Conservation (phyloP, 1,284 basidiomycete species). For the Ustilago sp. region DNA sequence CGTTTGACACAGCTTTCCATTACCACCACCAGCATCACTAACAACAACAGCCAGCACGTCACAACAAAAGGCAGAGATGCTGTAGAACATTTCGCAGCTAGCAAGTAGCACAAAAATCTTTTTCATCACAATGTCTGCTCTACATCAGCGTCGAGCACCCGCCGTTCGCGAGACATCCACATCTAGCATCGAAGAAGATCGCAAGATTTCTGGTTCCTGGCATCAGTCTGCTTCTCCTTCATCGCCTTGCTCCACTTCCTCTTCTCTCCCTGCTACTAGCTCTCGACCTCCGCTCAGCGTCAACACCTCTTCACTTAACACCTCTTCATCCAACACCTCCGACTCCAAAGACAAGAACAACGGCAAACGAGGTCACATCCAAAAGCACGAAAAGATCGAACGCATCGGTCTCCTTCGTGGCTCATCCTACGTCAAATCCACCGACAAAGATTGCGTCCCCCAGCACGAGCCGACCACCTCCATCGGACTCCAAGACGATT, state of each 20-base stretch:
- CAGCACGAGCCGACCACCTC: conserved; percentile 50
- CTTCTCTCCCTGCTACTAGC: neutral
- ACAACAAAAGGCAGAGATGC: neutral
- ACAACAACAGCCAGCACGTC: neutral
- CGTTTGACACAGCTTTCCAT: neutral
- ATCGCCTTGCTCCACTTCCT: neutral
- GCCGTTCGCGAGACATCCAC: conserved; percentile 36
- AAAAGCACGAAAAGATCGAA: conserved; percentile 48
- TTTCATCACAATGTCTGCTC: conserved; percentile 20
- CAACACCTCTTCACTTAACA: neutral
- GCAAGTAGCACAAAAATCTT: neutral
- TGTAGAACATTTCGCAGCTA: conserved; percentile 5
- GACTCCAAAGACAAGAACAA: conserved; percentile 8
- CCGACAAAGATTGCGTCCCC: conserved; percentile 28
- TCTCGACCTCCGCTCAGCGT: conserved; percentile 16
- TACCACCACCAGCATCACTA: neutral
- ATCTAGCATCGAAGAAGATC: conserved; percentile 48
- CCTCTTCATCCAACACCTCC: neutral
- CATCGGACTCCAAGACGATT: conserved; percentile 54
- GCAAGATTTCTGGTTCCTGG: conserved; percentile 44
- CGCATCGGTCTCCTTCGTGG: conserved; percentile 50
- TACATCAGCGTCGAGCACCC: conserved; percentile 32
- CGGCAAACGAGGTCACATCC: conserved; percentile 33
- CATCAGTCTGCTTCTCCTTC: conserved; percentile 4
- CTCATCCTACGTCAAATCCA: conserved; percentile 40